Conservation (phyloP, 257 asterid genomes). For the Solanum sitiens region DNA sequence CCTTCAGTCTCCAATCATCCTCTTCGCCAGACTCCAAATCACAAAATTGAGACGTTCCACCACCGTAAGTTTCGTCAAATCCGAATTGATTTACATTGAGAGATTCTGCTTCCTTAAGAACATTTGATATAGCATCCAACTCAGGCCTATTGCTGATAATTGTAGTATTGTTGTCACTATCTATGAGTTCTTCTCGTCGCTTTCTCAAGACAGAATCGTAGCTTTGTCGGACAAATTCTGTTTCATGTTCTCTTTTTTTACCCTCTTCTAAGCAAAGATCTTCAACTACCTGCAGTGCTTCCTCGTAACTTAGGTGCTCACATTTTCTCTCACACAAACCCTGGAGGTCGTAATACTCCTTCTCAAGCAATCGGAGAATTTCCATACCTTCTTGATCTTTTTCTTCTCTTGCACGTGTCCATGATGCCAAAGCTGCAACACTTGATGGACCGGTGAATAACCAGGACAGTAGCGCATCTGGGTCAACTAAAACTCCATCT, state of each 20-base stretch:
- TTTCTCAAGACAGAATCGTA: conserved; percentile 62
- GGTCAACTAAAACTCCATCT: conserved; percentile 42
- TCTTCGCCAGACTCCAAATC: conserved; percentile 88
- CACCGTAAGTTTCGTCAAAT: conserved; percentile 64
- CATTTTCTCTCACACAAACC: conserved; percentile 75
- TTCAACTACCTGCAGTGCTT: conserved; percentile 82
- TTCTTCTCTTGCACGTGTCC: conserved; percentile 62
- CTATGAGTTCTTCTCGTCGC: conserved; percentile 63
- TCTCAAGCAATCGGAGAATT: conserved; percentile 71
- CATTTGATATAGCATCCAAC: conserved; percentile 79
- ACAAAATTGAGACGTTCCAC: conserved; percentile 48
- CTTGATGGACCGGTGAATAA: conserved; percentile 67
- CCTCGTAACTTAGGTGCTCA: conserved; percentile 74
- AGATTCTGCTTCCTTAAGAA: conserved; percentile 82
- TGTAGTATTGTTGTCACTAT: conserved; percentile 35
- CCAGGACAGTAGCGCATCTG: conserved; percentile 85
- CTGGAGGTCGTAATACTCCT: conserved; percentile 71
- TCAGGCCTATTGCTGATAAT: conserved; percentile 53
- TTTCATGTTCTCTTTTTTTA: conserved; percentile 57
- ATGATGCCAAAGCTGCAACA: conserved; percentile 53
- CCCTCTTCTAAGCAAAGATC: conserved; percentile 87
- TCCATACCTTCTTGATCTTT: conserved; percentile 59
- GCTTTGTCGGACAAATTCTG: conserved; percentile 44
- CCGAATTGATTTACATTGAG: conserved; percentile 68
- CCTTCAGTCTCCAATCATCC: conserved; percentile 78